phyloP scores from a whole-genome alignment of 768 basidiomycete species.

The Termitomyces sp. region DNA sequence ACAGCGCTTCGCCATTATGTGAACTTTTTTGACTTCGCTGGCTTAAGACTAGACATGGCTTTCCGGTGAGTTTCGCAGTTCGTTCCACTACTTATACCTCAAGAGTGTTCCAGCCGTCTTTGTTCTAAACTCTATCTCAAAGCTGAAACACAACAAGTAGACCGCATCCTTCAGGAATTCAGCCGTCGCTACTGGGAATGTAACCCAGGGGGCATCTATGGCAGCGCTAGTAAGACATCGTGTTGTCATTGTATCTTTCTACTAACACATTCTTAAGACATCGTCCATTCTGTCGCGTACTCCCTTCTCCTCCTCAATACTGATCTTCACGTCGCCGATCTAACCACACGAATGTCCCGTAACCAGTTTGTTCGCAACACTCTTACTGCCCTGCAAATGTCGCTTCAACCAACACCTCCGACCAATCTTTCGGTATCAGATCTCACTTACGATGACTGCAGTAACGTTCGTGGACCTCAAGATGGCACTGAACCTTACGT shows the following conservation, averaged over 20 bases:
- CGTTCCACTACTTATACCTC: background rate
- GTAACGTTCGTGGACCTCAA: conserved; percentile 51
- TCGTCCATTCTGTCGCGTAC: conserved; percentile 94
- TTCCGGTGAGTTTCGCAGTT: conserved; percentile 57
- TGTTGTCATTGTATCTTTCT: conserved; percentile 2
- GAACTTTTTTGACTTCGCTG: conserved; percentile 82
- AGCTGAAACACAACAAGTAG: conserved; percentile 96
- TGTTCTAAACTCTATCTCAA: conserved; percentile 92
- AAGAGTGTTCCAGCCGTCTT: conserved; percentile 49
- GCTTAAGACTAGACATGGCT: conserved; percentile 78
- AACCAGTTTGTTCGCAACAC: conserved; percentile 92
- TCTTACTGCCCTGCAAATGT: conserved; percentile 77
- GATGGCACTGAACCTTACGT: conserved; percentile 51
- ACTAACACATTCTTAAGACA: conserved; percentile 40
- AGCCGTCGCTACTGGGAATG: conserved; percentile 89
- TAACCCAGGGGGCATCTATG: conserved; percentile 77
- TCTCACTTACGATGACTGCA: conserved; percentile 58
- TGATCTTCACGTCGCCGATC: conserved; percentile 93
- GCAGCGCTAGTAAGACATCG: conserved; percentile 67
- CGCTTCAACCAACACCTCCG: conserved; percentile 51
- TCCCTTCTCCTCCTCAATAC: conserved; percentile 94
- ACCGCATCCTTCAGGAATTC: conserved; percentile 92
- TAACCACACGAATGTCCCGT: conserved; percentile 85
- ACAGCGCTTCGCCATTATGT: conserved; percentile 76
- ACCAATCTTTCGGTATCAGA: conserved; percentile 53